A percentile compares a stretch with the other conserved stretches of the same genome.
These are phyloP conservation scores for Clarireedia homoeocarpa DNA, from an alignment of 2,329 filamentous ascomycete species.

Conservation along the genomic window DNA sequence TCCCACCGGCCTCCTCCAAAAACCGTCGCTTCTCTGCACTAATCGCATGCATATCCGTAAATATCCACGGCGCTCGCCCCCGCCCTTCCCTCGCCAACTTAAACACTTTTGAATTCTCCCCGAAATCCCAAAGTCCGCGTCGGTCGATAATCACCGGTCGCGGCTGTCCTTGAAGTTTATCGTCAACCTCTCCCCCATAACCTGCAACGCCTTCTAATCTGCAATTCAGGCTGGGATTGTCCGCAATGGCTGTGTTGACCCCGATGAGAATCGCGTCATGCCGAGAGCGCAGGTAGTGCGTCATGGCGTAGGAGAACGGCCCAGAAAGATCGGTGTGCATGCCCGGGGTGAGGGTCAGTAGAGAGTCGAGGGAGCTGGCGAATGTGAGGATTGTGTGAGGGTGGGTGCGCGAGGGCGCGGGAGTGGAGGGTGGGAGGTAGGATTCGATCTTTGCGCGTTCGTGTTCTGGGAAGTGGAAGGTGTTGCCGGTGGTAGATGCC, in stretches of 20 bases:
- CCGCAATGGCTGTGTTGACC: slow-evolving; percentile 73
- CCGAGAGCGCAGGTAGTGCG: slow-evolving; percentile 74
- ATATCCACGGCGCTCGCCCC: slow-evolving; percentile 67
- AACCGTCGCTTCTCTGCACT: not conserved
- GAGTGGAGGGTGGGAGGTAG: not conserved
- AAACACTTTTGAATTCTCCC: slow-evolving; percentile 49
- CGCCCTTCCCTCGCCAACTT: slow-evolving; percentile 53
- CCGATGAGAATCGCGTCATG: slow-evolving; percentile 84
- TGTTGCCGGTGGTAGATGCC: not conserved
- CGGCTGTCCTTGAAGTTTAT: slow-evolving; percentile 7
- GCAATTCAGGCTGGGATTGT: slow-evolving; percentile 81
- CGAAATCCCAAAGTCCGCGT: slow-evolving; percentile 1
- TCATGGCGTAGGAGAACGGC: slow-evolving; percentile 80
- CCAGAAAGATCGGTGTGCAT: slow-evolving; percentile 79
- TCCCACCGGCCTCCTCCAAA: slow-evolving; percentile 11
- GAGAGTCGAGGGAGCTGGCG: slow-evolving; percentile 81
- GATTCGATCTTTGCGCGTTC: not conserved
- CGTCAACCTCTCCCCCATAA: slow-evolving; percentile 34
- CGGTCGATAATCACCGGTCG: slow-evolving; percentile 32
- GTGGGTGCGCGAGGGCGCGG: not conserved
- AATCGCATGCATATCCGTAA: slow-evolving; percentile 36
- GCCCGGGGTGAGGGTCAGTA: slow-evolving; percentile 44
- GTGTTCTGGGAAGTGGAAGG: not conserved
- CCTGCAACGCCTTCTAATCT: slow-evolving; percentile 48
- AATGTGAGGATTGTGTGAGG: slow-evolving; percentile 75